Evolutionary conservation across 768 basidiomycete genomes (phyloP).

Genomic region (Austroboletus eburneus): DNA sequence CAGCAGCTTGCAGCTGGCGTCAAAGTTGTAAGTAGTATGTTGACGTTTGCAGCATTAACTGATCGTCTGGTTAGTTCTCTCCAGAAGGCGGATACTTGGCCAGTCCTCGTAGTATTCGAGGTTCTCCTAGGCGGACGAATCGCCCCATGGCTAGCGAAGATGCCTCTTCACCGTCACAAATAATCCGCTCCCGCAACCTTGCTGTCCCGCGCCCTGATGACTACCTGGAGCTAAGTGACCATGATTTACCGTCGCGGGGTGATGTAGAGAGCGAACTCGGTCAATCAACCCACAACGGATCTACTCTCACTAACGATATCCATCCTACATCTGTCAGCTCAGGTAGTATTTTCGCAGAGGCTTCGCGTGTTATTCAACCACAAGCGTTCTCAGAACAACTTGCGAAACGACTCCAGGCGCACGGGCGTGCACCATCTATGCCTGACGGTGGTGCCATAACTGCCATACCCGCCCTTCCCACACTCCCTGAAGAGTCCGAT

Average conservation of each 20-base stretch:
- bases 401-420: constrained; percentile 50
- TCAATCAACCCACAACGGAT: constrained; percentile 39
- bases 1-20: constrained; percentile 76
- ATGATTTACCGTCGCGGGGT: constrained; percentile 42
- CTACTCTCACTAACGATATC: constrained; percentile 47
- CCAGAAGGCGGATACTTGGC: constrained; percentile 56
- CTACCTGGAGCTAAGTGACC: constrained; percentile 38
- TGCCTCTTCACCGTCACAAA: constrained; percentile 37
- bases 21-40: constrained; percentile 49
- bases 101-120: constrained; percentile 65
- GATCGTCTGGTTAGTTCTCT: constrained; percentile 47
- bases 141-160: constrained; percentile 32
- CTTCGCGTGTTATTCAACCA: constrained; percentile 32
- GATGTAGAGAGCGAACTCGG: constrained; percentile 53
- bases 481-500: constrained; percentile 40
- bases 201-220: constrained; percentile 44
- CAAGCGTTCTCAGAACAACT: constrained; percentile 62
- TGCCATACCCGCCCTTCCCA: constrained; percentile 33
- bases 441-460: constrained; percentile 35
- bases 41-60: constrained; percentile 6
- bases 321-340: constrained; percentile 54
- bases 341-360: constrained; percentile 36
- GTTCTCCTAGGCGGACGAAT: constrained; percentile 58
- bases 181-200: constrained; percentile 40
- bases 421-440: constrained; percentile 41